Percentiles rank a stretch among this genome's conserved stretches.
phyloP scores from a whole-genome alignment of 495 filamentous ascomycete genomes.

The Barbatosphaeria neglecta region DNA sequence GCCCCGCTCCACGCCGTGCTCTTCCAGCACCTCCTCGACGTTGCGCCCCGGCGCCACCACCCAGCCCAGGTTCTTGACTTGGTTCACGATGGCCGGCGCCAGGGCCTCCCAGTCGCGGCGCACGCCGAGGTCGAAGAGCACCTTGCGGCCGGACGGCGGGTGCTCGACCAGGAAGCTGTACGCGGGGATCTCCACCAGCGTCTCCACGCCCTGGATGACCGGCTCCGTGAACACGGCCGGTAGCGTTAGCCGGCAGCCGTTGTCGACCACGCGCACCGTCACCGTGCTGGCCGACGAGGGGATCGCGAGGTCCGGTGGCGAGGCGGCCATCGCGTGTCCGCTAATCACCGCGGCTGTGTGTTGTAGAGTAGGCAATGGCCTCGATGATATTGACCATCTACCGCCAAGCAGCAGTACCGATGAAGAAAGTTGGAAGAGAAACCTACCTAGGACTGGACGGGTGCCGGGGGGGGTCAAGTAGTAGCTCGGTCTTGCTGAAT shows the following conservation, averaged over 20 bases:
- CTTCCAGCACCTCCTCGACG: conserved; percentile 34
- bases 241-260: neutral
- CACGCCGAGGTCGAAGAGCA: conserved; percentile 45
- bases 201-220: neutral
- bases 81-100: conserved; percentile 16
- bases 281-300: neutral
- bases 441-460: no score
- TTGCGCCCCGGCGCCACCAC: conserved; percentile 27
- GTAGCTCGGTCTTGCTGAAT: no score
- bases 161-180: conserved; percentile 43
- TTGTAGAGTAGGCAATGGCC: no score
- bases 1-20: conserved; percentile 26
- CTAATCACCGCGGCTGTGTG: no score
- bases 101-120: conserved; percentile 33
- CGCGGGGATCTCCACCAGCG: conserved; percentile 10
- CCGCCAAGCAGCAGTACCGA: no score
- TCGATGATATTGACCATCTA: no score
- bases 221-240: neutral
- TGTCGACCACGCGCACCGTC: neutral
- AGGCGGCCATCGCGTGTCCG: no score
- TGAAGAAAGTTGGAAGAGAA: no score
- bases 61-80: conserved; percentile 7
- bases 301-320: neutral
- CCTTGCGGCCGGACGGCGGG: conserved; percentile 21
- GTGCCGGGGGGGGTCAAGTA: no score